Evolutionary conservation across 352 stramenopile species (phyloP).

Genomic region (Pythium insidiosum): DNA sequence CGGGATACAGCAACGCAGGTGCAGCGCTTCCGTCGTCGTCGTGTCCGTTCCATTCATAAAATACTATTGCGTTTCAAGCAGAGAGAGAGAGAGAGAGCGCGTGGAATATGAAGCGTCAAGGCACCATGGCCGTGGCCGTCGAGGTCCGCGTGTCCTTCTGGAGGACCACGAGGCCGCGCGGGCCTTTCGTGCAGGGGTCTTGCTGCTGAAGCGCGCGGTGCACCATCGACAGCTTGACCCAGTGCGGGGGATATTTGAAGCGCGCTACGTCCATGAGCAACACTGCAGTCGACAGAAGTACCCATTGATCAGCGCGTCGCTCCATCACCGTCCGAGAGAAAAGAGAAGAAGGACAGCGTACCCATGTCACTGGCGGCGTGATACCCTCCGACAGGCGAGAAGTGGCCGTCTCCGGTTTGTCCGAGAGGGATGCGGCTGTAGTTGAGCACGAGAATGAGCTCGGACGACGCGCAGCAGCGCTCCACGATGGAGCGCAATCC

Average conservation of each 20-base stretch:
- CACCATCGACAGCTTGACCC: conserved; percentile 49
- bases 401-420: conserved; percentile 96
- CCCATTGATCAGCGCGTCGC: not conserved
- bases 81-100: too few species aligned
- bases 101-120: too few species aligned
- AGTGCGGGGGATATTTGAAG: conserved; percentile 94
- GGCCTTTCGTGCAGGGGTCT: conserved; percentile 33
- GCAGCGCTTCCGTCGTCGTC: too few species aligned
- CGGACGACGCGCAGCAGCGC: conserved; percentile 54
- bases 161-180: too few species aligned
- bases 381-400: conserved; percentile 95
- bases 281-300: conserved; percentile 43
- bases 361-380: conserved; percentile 79
- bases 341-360: too few species aligned
- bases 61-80: too few species aligned
- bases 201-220: conserved; percentile 43
- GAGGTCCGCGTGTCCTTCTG: too few species aligned
- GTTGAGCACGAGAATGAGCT: conserved; percentile 87
- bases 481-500: conserved; percentile 62
- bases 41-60: too few species aligned
- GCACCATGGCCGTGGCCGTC: too few species aligned
- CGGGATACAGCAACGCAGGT: too few species aligned
- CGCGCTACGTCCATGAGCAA: conserved; percentile 94
- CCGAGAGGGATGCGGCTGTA: conserved; percentile 87
- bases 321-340: too few species aligned